Evolutionary conservation across 441 rosid species (phyloP), one percentile per base, ranked within the genome.

Genomic region (Capsella rubella): DNA sequence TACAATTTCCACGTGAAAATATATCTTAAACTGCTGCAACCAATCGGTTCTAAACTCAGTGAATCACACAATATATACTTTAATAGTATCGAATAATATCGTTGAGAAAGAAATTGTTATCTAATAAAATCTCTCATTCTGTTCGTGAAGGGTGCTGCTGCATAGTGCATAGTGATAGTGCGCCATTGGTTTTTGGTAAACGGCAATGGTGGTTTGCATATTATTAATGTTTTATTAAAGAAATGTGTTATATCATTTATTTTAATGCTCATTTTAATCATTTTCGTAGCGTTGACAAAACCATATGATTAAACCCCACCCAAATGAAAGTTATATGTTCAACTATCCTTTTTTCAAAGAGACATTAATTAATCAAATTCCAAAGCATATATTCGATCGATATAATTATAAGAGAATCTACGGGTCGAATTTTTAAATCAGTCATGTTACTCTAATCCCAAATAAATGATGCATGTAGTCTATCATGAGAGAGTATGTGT

Each of bases 121-220:
- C 25, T 21, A 21, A 21, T 21, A 21, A 21, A 21, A 21, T 21
- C 25, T 21, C 25, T 21, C 2, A 21, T 21, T 21, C 25, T 21
- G 25, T 21, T 21, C 25, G 25, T 21, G 25, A 21, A 21, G 25
- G 25, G 25, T 21, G 25, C 25, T 21, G 25, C 25, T 21, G 25
- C 25, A 16, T 16, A 16, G 18, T 16, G 18, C 74, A 60, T 67
- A 67, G 40, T 75, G 78, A 60, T 67, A 67, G 40, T 75, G 78
- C 69, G 69, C 55, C 46, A 15, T 52, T 60, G 27, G 67, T 37
- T 46, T 74, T 2, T 35, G 39, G 10, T 10, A 35, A 6, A 35
- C 39, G 32, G 40, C 60, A 32, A 67, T 42, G 53, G 69, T 67
- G 49, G 37, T 67, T 67, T 59, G 62, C 25, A 56, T 28, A 28